Conservation (phyloP, 2,329 filamentous ascomycete genomes). For the Stagonosporopsis chrysanthemi region DNA sequence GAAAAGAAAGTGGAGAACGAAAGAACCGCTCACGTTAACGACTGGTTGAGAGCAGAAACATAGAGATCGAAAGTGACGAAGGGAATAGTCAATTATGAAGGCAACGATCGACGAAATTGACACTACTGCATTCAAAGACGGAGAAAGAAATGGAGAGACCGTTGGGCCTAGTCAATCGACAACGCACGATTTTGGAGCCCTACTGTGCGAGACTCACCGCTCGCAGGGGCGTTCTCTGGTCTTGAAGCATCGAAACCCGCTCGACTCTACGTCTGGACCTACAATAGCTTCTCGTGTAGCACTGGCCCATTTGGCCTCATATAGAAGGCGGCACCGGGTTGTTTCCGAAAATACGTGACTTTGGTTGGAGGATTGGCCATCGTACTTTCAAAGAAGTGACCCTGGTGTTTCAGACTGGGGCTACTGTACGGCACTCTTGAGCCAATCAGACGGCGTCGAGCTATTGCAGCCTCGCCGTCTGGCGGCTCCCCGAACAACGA, state of each 20-base stretch:
- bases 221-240: slow-evolving; percentile 35
- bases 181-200: slow-evolving; percentile 37
- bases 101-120: slow-evolving; percentile 42
- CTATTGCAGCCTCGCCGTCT: slow-evolving; percentile 18
- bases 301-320: slow-evolving; percentile 45
- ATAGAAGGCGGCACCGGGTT: slow-evolving; percentile 34
- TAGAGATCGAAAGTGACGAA: slow-evolving; percentile 31
- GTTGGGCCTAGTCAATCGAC: slow-evolving; percentile 38
- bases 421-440: not conserved
- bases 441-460: slow-evolving; percentile 32
- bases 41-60: slow-evolving; percentile 29
- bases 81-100: slow-evolving; percentile 40
- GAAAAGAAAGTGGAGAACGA: slow-evolving; percentile 29
- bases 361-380: slow-evolving; percentile 42
- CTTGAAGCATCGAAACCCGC: slow-evolving; percentile 52
- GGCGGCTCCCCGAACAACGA: slow-evolving; percentile 33
- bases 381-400: slow-evolving; percentile 25
- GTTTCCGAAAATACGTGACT: slow-evolving; percentile 22
- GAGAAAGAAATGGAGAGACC: slow-evolving; percentile 27
- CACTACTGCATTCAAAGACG: slow-evolving; percentile 31
- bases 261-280: slow-evolving; percentile 47
- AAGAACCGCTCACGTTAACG: slow-evolving; percentile 29
- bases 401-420: slow-evolving; percentile 37
- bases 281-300: slow-evolving; percentile 35
- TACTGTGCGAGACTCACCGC: slow-evolving; percentile 34